Base-by-base conservation (phyloP, 208 protist genomes). In the Histomonas meleagridis region DNA sequence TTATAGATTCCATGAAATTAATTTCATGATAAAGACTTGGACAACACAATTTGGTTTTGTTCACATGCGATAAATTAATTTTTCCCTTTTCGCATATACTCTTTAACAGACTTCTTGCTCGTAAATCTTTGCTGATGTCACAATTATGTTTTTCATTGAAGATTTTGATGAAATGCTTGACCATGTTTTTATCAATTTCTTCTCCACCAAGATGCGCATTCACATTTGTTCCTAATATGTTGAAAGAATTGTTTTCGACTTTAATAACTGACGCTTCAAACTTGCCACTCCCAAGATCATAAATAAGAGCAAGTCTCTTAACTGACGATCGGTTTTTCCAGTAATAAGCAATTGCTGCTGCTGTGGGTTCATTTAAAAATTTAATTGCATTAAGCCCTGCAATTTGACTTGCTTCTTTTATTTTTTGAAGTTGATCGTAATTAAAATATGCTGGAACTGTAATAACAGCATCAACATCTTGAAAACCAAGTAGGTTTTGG, bases 381-480 rank as follows among this genome's bases (percentile, higher is more conserved):
- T 97, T 94, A 49, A 97, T 81, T 18, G 98, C 97, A 46, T 97
- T 95, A 35, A 99, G 94, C 18, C 97, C 97, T 16, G 97, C 93
- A 92, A 99, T 99, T 23, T 92, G 90, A 78, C 98, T 98, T 26
- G 98, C 98, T 92, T 99, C 97, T 95, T 99, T 99, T 9, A 98
- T 99, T 12, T 98, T 97, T 96, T 98, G 97, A 69, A 98, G 95
- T 96, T 99, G 98, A 1, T 97, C 95, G 95, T 99, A 98, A 95
- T 99, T 99, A 95, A 99, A 99, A 94, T 99, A 99, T 57, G 98
- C 98, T 32, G 98, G 98, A 18, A 99, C 97, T 1, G 98, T 99
- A 43, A 99, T 94, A 23, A 99, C 97, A 23, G 93, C 91, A 53
- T 92, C n/a, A n/a, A n/a, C n/a, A n/a, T n/a, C n/a, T n/a, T n/a